phyloP scores from a whole-genome alignment of 257 asterid species.

The Solanum appendiculatum region DNA sequence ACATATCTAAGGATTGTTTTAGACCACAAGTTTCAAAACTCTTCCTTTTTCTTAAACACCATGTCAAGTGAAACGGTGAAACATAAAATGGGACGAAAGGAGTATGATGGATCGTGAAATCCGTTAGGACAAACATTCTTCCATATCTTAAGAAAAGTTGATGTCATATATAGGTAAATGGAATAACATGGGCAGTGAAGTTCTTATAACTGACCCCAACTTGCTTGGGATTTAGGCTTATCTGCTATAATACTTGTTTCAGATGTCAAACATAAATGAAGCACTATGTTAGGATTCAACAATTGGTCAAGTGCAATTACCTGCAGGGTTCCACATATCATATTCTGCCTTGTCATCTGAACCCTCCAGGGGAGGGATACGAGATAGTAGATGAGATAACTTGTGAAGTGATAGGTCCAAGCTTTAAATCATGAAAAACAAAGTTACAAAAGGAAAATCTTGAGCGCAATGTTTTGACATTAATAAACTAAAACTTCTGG shows the following conservation, averaged over 20 bases:
- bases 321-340: constrained; percentile 63
- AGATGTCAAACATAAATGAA: neutral
- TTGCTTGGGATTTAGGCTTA: neutral
- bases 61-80: neutral
- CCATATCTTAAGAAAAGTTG: neutral
- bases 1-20: neutral
- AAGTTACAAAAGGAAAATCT: neutral
- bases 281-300: neutral
- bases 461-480: neutral
- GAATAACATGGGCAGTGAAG: neutral
- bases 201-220: neutral
- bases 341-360: constrained; percentile 24
- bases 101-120: neutral
- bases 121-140: neutral
- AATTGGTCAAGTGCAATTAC: constrained; percentile 19
- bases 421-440: constrained; percentile 25
- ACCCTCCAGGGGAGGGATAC: constrained; percentile 42
- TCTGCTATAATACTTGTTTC: neutral
- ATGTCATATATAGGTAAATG: neutral
- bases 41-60: neutral
- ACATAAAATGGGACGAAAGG: neutral
- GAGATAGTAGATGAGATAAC: constrained; percentile 51
- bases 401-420: constrained; percentile 55
- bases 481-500: neutral
- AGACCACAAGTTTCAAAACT: neutral